Evolutionary conservation across 129 eudicot genomes (phyloP).

Genomic region (Escallonia rubra): DNA sequence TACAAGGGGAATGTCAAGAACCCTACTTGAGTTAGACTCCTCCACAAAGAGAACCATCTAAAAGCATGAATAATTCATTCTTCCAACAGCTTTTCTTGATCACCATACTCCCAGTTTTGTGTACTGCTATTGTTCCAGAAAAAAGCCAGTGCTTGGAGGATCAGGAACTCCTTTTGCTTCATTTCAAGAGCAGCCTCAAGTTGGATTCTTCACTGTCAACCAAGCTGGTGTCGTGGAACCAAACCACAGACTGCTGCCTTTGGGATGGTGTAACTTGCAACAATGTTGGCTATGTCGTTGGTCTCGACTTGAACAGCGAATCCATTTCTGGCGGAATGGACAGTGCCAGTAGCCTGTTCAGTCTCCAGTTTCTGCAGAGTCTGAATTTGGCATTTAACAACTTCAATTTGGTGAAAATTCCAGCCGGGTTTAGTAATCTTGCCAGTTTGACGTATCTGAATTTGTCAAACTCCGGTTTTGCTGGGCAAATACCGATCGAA

Average conservation of each 20-base stretch:
- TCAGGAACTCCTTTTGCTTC: slow-evolving; percentile 21
- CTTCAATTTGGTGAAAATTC: slow-evolving; percentile 11
- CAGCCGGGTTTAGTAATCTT: slow-evolving; percentile 25
- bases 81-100: too few species aligned
- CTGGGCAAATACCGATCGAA: slow-evolving; percentile 29
- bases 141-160: slow-evolving; percentile 23
- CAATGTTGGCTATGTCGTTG: slow-evolving; percentile 18
- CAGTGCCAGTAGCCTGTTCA: slow-evolving; percentile 2
- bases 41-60: too few species aligned
- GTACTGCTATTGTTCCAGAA: neutral
- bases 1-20: too few species aligned
- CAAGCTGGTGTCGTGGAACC: slow-evolving; percentile 34
- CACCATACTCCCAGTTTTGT: too few species aligned
- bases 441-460: slow-evolving; percentile 14
- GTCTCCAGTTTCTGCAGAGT: slow-evolving; percentile 21
- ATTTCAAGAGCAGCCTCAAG: slow-evolving; percentile 12
- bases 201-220: slow-evolving; percentile 18
- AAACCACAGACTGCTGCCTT: slow-evolving; percentile 22
- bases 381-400: slow-evolving; percentile 16
- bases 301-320: slow-evolving; percentile 21
- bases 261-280: slow-evolving; percentile 41
- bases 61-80: too few species aligned
- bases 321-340: neutral
- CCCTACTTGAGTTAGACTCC: too few species aligned
- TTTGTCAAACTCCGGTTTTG: slow-evolving; percentile 25